phyloP scores from a whole-genome alignment of 1,284 basidiomycete genomes.

The Thelephora terrestris region DNA sequence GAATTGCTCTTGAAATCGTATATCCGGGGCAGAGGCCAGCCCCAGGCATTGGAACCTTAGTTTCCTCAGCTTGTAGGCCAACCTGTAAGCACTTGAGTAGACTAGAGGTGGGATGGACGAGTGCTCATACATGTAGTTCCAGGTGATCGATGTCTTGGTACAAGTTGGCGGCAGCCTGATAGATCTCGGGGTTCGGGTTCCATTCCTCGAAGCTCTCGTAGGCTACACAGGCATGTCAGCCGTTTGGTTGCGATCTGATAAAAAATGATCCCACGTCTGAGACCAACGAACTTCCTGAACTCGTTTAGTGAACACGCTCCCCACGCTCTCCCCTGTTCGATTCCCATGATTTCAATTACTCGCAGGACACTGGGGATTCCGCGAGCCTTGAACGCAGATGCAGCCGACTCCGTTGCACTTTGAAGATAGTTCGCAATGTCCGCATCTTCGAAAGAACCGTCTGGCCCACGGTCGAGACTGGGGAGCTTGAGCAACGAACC shows the following conservation, averaged over 20 bases:
- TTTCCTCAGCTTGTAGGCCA: slow-evolving; percentile 54
- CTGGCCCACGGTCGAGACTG: slow-evolving; percentile 40
- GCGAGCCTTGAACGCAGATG: slow-evolving; percentile 69
- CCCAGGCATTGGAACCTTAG: slow-evolving; percentile 61
- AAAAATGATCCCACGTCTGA: slow-evolving; percentile 29
- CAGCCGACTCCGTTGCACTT: slow-evolving; percentile 52
- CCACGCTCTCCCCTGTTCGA: slow-evolving; percentile 64
- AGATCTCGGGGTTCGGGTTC: slow-evolving; percentile 59
- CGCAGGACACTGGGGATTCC: slow-evolving; percentile 61
- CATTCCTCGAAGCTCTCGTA: slow-evolving; percentile 65
- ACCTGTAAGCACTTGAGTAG: background rate
- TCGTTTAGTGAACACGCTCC: slow-evolving; percentile 64
- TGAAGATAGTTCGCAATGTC: slow-evolving; percentile 60
- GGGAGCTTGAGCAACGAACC: slow-evolving; percentile 1
- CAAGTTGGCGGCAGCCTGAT: slow-evolving; percentile 54
- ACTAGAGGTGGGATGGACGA: no score
- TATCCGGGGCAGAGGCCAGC: slow-evolving; percentile 81
- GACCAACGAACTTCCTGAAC: slow-evolving; percentile 46
- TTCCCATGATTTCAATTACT: slow-evolving; percentile 64
- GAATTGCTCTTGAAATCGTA: slow-evolving; percentile 78
- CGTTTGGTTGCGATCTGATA: background rate
- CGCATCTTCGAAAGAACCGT: slow-evolving; percentile 57
- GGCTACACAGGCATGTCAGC: slow-evolving; percentile 25
- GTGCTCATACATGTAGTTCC: slow-evolving; percentile 48
- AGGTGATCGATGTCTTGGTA: slow-evolving; percentile 71